Evolutionary conservation across 306 rosid genomes (phyloP), one percentile per base, ranked within the genome.

Genomic region (Rosa lucieae): DNA sequence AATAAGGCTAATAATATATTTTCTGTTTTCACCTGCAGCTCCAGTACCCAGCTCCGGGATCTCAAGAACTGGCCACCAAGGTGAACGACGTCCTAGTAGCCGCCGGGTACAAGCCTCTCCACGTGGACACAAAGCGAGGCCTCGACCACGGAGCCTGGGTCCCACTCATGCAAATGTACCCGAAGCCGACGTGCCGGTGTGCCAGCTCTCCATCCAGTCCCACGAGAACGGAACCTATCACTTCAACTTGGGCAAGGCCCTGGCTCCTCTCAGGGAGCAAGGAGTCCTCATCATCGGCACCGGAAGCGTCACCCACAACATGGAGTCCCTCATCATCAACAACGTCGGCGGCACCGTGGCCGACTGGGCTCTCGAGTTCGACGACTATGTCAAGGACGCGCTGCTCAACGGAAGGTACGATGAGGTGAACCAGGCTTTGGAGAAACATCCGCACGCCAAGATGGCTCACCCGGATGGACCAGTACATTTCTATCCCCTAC

Each of bases 121-220:
- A 90, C 2, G 93, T 91, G 78, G 93, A 90, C 73, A 78, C 10
- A 11, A 88, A 82, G 23, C 78, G 97, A 15, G 98, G 98, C 66
- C 90, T 93, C 52, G 98, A 93, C 65, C 98, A 93, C 52, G 95
- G 97, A 37, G 95, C 95, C 15, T 93, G 97, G 95, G 91, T 90
- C n/a, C 98, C 97, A 20, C 90, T 93, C 2, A 62, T 86, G 74
- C 69, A 91, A 66, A 93, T 93, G 98, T 93, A 91, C 46, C 97
- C 3, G 97, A 93, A 62, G 95, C 93, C 53, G 85, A 91, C 47
- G 88, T 93, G 21, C 97, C 97, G 12, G 92, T 91, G 55, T 93
- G 98, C 79, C 97, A 91, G 68, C 81, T 93, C 5, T 93, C 98
- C 17, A 86, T 93, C 70, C 93, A 89, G 79, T 83, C 95, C n/a